Evolutionary conservation across 1,284 basidiomycete species (phyloP).

Genomic region (Fomitopsis pinicola): DNA sequence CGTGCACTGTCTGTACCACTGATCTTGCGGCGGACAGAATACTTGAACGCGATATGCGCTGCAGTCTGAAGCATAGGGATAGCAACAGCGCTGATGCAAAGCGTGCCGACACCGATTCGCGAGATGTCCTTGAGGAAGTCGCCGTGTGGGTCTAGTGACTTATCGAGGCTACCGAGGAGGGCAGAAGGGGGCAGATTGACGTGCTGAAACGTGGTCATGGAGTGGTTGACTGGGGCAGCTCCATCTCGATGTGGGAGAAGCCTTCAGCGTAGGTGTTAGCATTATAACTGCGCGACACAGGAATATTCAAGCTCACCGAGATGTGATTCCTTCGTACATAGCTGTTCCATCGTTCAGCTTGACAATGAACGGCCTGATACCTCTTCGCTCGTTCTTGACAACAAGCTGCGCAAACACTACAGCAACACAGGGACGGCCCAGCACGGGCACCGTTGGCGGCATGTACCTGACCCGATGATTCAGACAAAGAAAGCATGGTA

Average conservation of each 20-base stretch:
- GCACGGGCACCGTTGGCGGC: conserved; percentile 32
- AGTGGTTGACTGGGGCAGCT: conserved; percentile 30
- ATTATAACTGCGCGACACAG: neutral
- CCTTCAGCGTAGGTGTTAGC: conserved; percentile 13
- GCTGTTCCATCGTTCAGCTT: conserved; percentile 17
- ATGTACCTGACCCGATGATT: conserved; percentile 26
- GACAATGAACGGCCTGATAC: conserved; percentile 27
- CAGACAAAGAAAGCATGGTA: neutral
- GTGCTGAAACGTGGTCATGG: conserved; percentile 34
- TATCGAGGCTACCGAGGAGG: conserved; percentile 28
- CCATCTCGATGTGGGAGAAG: conserved; percentile 30
- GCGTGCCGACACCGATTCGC: conserved; percentile 32
- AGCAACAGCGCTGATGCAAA: conserved; percentile 25
- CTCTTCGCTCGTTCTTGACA: conserved; percentile 19
- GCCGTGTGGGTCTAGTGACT: conserved; percentile 15
- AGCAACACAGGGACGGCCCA: conserved; percentile 22
- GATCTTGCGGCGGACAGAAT: conserved; percentile 32
- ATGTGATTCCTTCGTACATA: conserved; percentile 13
- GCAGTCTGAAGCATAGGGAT: conserved; percentile 24
- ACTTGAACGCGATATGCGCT: conserved; percentile 27
- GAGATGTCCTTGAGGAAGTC: conserved; percentile 29
- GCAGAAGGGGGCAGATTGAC: conserved; percentile 30
- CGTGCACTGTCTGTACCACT: conserved; percentile 7
- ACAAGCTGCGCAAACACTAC: conserved; percentile 28
- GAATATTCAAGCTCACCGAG: conserved; percentile 2